Conservation (phyloP, 2,329 filamentous ascomycete genomes). For the Trichoderma harzianum region DNA sequence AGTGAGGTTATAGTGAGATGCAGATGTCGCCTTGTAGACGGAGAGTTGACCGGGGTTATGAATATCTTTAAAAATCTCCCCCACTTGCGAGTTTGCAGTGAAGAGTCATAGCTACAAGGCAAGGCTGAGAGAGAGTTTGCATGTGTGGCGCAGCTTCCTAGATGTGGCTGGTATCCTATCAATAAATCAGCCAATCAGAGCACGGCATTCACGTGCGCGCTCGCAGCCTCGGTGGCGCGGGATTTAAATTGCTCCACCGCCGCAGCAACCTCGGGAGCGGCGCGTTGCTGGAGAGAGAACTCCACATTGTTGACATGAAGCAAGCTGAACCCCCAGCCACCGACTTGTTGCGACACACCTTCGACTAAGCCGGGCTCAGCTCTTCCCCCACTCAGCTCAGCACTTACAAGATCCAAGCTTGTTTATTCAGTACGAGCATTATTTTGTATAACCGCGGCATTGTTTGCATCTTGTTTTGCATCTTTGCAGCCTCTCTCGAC, state of each 20-base stretch:
- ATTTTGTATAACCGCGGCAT: neutral
- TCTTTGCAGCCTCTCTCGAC: neutral
- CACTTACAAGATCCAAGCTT: neutral
- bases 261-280: conserved; percentile 36
- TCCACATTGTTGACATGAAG: conserved; percentile 25
- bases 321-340: conserved; percentile 22
- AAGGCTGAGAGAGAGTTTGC: neutral
- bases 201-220: conserved; percentile 13
- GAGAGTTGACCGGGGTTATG: conserved; percentile 3
- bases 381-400: conserved; percentile 16
- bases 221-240: conserved; percentile 18
- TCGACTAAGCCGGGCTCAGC: conserved; percentile 9
- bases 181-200: neutral
- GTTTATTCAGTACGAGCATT: neutral
- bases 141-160: neutral
- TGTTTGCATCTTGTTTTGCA: neutral
- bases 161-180: neutral
- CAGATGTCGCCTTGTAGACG: neutral
- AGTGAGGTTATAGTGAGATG: neutral
- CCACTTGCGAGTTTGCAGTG: neutral
- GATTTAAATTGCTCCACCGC: conserved; percentile 16
- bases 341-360: conserved; percentile 22
- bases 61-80: conserved; percentile 5
- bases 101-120: conserved; percentile 15
- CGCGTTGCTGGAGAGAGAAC: conserved; percentile 23